These are phyloP conservation scores for Erythrobasidium hasegawianum DNA, from an alignment of 1,284 basidiomycete species.

Conservation along the genomic window DNA sequence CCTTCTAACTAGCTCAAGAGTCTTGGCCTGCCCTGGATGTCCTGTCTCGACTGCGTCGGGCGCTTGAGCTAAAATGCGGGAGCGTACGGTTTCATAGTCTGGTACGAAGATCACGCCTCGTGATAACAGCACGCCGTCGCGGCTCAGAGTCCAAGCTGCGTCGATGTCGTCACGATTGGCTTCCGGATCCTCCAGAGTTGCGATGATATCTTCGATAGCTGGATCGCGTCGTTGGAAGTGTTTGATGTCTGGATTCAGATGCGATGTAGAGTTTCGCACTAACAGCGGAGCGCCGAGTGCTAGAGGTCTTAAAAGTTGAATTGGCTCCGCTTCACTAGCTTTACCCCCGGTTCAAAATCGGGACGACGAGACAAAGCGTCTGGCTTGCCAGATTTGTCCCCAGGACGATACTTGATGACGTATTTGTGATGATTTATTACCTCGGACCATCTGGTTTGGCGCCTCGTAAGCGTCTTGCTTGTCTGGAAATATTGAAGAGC, in stretches of 20 bases:
- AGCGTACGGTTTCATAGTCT: conserved; percentile 29
- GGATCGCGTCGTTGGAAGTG: not conserved
- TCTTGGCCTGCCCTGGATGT: conserved; percentile 53
- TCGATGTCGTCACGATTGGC: conserved; percentile 2
- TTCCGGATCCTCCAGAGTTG: not conserved
- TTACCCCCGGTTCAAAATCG: conserved; percentile 35
- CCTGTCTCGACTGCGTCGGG: conserved; percentile 47
- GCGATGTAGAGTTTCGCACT: not conserved
- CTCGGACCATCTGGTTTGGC: conserved; percentile 37
- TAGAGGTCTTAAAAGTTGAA: conserved; percentile 9
- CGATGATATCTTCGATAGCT: not conserved
- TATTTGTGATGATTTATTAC: conserved; percentile 35
- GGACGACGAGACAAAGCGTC: conserved; percentile 36
- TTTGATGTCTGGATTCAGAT: not conserved
- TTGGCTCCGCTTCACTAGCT: conserved; percentile 10
- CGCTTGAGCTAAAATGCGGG: conserved; percentile 36
- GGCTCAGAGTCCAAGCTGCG: not conserved
- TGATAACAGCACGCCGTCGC: not conserved
- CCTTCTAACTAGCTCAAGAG: conserved; percentile 41
- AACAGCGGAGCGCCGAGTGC: conserved; percentile 1
- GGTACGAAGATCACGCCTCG: conserved; percentile 49
- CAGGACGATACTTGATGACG: conserved; percentile 31
- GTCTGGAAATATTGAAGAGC: conserved; percentile 35
- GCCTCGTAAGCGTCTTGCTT: conserved; percentile 22
- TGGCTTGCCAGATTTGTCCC: conserved; percentile 24